Percentiles rank a stretch among this genome's conserved stretches.
phyloP scores from a whole-genome alignment of 371 early-diverging fungal genomes.

The Rhizopus sp. region DNA sequence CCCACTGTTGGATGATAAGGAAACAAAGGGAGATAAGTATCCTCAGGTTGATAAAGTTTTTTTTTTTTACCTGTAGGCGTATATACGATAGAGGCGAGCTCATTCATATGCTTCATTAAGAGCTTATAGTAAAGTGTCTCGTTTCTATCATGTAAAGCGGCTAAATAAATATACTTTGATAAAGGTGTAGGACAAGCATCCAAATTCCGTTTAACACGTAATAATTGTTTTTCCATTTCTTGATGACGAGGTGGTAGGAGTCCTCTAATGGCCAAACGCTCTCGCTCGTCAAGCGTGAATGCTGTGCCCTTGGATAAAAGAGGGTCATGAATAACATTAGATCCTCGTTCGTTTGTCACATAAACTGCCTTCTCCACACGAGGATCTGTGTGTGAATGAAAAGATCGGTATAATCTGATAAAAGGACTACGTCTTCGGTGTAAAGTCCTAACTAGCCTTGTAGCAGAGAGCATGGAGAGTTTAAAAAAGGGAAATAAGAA shows the following conservation, averaged over 20 bases:
- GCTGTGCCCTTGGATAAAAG: conserved; percentile 62
- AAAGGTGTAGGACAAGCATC: conserved; percentile 59
- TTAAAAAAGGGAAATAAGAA: not conserved
- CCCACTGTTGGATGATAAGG: conserved; percentile 24
- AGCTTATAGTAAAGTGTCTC: conserved; percentile 69
- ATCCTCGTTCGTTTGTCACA: conserved; percentile 52
- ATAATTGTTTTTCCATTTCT: conserved; percentile 65
- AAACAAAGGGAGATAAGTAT: not conserved
- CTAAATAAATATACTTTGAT: conserved; percentile 56
- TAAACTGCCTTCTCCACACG: conserved; percentile 58
- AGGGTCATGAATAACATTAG: conserved; percentile 62
- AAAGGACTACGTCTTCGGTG: no score
- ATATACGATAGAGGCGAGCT: conserved; percentile 49
- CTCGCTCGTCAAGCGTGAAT: conserved; percentile 63
- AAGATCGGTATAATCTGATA: not conserved
- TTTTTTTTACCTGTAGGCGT: conserved; percentile 43
- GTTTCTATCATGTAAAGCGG: conserved; percentile 57
- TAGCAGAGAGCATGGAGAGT: not conserved
- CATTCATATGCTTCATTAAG: conserved; percentile 60
- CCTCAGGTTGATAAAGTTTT: not conserved
- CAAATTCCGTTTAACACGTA: conserved; percentile 61
- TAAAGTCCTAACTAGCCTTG: not conserved
- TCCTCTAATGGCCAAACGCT: conserved; percentile 67
- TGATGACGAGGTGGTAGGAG: conserved; percentile 69
- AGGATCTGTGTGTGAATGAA: conserved; percentile 32